Percentiles rank a stretch among this genome's conserved stretches.
Evolutionary conservation across 345 rosid genomes (phyloP).

Genomic region (Alliaria petiolata): DNA sequence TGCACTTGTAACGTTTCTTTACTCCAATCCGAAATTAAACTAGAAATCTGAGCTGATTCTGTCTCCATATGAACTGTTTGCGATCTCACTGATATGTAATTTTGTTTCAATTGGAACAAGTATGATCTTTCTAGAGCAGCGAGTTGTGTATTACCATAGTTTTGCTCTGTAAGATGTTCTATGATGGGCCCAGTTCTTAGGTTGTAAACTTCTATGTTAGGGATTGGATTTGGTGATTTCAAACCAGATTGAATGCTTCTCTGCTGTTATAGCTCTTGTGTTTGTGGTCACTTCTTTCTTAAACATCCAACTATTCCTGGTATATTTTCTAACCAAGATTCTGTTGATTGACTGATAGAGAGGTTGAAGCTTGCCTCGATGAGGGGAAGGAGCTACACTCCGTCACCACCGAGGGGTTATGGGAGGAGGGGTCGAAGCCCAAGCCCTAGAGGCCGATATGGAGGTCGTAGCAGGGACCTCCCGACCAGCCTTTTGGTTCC

Average conservation of each 20-base stretch:
- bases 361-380: constrained; percentile 32
- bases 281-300: background rate
- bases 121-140: background rate
- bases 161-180: constrained; percentile 14
- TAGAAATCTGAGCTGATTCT: background rate
- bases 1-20: background rate
- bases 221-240: background rate
- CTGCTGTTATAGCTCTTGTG: background rate
- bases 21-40: no score
- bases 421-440: constrained; percentile 80
- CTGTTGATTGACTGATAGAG: background rate
- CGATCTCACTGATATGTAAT: background rate
- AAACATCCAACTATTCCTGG: background rate
- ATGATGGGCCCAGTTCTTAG: background rate
- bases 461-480: constrained; percentile 67
- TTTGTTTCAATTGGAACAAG: background rate
- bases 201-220: background rate
- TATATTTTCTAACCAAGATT: background rate
- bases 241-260: background rate
- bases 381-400: constrained; percentile 90
- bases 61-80: background rate
- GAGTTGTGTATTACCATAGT: no score
- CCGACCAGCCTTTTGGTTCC: constrained; percentile 96
- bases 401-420: constrained; percentile 75
- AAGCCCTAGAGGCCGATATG: constrained; percentile 75